phyloP scores from a whole-genome alignment of 148 eudicot genomes.

The Fagopyrum homotropicum region DNA sequence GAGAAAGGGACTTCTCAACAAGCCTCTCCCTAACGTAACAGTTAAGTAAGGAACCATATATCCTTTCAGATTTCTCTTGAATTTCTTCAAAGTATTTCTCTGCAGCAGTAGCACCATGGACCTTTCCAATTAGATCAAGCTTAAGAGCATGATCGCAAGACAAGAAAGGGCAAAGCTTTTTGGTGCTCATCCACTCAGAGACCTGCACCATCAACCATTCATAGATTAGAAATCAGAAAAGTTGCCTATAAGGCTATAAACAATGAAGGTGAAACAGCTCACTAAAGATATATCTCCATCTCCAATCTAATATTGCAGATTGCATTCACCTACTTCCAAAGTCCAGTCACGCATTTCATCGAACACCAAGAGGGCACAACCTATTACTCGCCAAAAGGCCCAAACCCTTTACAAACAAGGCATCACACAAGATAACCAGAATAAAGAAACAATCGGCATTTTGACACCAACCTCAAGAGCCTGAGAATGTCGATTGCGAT shows the following conservation, averaged over 20 bases:
- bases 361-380: constrained; percentile 2
- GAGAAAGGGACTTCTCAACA: constrained; percentile 30
- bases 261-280: not conserved
- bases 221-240: not conserved
- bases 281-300: not conserved
- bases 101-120: constrained; percentile 45
- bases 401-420: not conserved
- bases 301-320: not conserved
- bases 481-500: constrained; percentile 31
- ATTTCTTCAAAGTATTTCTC: constrained; percentile 37
- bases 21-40: constrained; percentile 42
- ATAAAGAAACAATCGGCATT: not conserved
- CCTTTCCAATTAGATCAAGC: constrained; percentile 43
- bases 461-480: constrained; percentile 40
- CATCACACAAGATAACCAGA: not conserved
- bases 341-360: constrained; percentile 7
- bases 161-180: constrained; percentile 20
- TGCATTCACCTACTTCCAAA: not conserved
- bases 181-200: constrained; percentile 45
- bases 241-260: not conserved
- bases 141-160: constrained; percentile 38
- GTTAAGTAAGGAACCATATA: constrained; percentile 51
- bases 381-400: not conserved
- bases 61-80: constrained; percentile 32
- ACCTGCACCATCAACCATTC: constrained; percentile 29